These are phyloP conservation scores for Arbutus unedo DNA, from an alignment of 148 eudicot genomes.

Conservation along the genomic window DNA sequence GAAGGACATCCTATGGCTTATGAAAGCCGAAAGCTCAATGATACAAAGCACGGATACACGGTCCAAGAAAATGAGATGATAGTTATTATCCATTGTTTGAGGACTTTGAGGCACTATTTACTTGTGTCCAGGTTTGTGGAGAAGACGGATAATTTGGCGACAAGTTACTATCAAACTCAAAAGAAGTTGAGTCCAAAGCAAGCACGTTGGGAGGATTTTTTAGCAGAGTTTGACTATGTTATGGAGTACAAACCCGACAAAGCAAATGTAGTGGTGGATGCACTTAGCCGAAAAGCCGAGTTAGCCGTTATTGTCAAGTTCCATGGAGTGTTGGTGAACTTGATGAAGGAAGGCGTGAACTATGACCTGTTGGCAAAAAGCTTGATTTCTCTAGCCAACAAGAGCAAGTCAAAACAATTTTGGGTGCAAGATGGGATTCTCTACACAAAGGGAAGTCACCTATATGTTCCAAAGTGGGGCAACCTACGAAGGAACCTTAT, in stretches of 20 bases:
- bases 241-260: no score
- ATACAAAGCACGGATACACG: neutral
- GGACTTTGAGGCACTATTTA: neutral
- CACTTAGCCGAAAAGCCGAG: no score
- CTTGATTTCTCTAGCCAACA: neutral
- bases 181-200: no score
- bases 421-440: slow-evolving; percentile 9
- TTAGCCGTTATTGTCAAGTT: no score
- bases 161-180: no score
- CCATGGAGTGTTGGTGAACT: no score
- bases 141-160: no score
- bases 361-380: no score
- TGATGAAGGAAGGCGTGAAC: no score
- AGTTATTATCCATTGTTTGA: neutral
- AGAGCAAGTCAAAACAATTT: neutral
- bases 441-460: neutral
- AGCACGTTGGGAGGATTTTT: no score
- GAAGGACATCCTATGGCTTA: neutral
- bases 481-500: neutral
- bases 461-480: slow-evolving; percentile 10
- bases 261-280: no score
- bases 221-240: no score
- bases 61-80: neutral
- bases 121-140: neutral
- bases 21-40: neutral